Evolutionary conservation across 2,329 filamentous ascomycete species (phyloP), one percentile per base, ranked within the genome.

Genomic region (Botrytis hyacinthi): DNA sequence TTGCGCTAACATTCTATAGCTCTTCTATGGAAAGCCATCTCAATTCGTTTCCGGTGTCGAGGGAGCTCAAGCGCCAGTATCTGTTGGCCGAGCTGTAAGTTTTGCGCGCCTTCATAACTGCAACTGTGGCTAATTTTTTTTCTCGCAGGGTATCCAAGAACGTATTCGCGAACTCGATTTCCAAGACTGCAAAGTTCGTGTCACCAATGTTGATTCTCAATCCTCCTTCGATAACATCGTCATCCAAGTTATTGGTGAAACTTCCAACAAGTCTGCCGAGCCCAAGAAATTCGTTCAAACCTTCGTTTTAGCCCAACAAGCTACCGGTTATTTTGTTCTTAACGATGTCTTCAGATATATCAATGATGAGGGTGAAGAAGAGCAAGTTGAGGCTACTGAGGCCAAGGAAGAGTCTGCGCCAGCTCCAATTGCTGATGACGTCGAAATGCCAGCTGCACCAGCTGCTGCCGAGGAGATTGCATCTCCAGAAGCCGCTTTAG

Each of bases 271-370:
- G 84, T 90, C 90, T 67, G 91, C 91, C 76, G 93, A 96, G 74
- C 93, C 95, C 80, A 95, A 93, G 86, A 98, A 98, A 83, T 99
- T 99, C 81, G 92, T 95, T 59, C 96, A 99, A 87, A 98, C 95
- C 70, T 99, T 99, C 79, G 93, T 99, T 76, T 92, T 99, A 76
- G 96, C 96, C 67, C 91, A 95, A 83, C 96, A 99, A 85, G 94
- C 94, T 68, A 97, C 95, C 73, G 96, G 96, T 76, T 99, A 98
- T 87, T 99, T 97, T 80, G 95, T 99, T 48, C 89, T 99, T 79
- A 99, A 99, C 84, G 96, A 99, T 81, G 97, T 99, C 82, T 94
- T 98, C 86, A 90, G 96, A 79, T 98, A 97, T 84, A 91, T 99
- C 77, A 90, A 92, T 77, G 93, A 96, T 75, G 93, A 95, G 79